These are phyloP conservation scores for Dothistroma pini DNA, from an alignment of 2,329 filamentous ascomycete species.

Conservation along the genomic window DNA sequence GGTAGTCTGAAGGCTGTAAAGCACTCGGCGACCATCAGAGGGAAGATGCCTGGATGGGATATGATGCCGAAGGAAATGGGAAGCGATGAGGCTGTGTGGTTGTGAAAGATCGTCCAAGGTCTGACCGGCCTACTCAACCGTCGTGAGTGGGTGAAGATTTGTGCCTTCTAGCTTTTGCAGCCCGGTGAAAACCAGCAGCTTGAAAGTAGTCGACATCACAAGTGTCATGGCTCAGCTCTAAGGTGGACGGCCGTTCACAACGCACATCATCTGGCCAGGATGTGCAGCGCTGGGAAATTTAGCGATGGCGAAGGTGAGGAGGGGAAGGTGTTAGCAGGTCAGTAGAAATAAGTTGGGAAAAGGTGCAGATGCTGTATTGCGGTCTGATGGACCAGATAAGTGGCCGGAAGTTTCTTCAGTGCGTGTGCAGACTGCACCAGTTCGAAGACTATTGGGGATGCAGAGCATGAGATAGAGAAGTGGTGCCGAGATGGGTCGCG, in stretches of 20 bases:
- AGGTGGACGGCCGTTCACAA: too few species aligned
- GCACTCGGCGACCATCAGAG: constrained; percentile 49
- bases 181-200: neutral
- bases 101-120: constrained; percentile 9
- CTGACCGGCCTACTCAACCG: too few species aligned
- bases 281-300: neutral
- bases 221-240: too few species aligned
- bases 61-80: constrained; percentile 51
- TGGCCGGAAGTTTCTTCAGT: too few species aligned
- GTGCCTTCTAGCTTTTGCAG: neutral
- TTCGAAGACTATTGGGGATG: too few species aligned
- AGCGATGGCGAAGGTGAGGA: neutral
- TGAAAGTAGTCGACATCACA: too few species aligned
- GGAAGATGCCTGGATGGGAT: constrained; percentile 48
- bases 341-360: neutral
- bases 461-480: neutral
- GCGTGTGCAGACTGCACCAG: too few species aligned
- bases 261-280: too few species aligned
- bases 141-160: neutral
- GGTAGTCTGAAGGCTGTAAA: constrained; percentile 48
- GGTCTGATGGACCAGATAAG: neutral
- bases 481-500: too few species aligned
- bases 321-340: too few species aligned
- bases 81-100: constrained; percentile 45
- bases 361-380: neutral